These are phyloP conservation scores for Puccinia horiana DNA, from an alignment of 1,284 basidiomycete species.

Conservation along the genomic window DNA sequence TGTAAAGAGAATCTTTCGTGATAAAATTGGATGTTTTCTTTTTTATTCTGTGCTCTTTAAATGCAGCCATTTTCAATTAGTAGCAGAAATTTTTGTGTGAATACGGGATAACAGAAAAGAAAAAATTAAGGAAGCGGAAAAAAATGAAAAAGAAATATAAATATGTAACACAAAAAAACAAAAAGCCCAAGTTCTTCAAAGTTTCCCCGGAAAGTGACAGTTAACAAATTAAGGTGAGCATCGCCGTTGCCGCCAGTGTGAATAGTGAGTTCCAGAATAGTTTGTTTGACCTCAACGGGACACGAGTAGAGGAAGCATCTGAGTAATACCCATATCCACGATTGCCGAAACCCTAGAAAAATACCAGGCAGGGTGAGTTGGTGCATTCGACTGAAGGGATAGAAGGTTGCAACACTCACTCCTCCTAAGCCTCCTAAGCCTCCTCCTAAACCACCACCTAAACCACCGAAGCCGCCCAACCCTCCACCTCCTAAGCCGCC, in stretches of 20 bases:
- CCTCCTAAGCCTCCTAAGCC: background rate
- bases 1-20: too few species aligned
- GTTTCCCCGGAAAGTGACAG: background rate
- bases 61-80: background rate
- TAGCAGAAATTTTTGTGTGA: background rate
- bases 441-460: background rate
- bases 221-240: background rate
- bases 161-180: background rate
- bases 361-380: background rate
- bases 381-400: background rate
- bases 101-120: background rate
- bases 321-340: background rate
- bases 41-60: background rate
- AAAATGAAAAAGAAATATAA: background rate
- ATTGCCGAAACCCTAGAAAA: background rate
- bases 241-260: background rate
- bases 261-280: background rate
- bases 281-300: background rate
- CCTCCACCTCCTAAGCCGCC: background rate
- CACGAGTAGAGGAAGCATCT: background rate
- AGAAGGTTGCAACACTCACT: background rate
- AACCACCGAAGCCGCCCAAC: background rate
- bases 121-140: background rate
- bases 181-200: background rate
- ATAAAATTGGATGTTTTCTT: too few species aligned